Evolutionary conservation across 2,329 filamentous ascomycete genomes (phyloP).

Genomic region (Dactylonectria estremocensis): DNA sequence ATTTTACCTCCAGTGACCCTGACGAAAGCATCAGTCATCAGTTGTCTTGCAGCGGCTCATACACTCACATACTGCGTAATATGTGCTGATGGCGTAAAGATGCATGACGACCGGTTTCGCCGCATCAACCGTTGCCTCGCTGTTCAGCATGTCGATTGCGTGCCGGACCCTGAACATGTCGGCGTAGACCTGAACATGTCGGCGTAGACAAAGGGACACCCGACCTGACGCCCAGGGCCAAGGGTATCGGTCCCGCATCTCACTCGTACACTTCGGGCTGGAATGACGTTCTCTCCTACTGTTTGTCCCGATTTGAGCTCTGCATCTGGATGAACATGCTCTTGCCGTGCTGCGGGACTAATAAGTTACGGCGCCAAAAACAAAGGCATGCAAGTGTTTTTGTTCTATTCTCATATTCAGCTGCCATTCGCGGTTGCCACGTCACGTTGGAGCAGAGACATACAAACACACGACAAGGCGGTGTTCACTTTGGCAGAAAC

Average conservation of each 20-base stretch:
- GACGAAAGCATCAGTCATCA: not conserved
- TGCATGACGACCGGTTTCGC: conserved; percentile 60
- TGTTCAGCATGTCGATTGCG: conserved; percentile 62
- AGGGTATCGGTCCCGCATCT: conserved; percentile 60
- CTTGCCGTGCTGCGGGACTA: too few relatives aligned
- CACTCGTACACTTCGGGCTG: conserved; percentile 57
- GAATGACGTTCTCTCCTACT: too few relatives aligned
- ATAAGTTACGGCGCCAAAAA: too few relatives aligned
- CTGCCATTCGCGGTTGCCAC: too few relatives aligned
- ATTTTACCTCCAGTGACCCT: not conserved
- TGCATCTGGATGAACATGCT: too few relatives aligned
- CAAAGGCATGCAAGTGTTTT: too few relatives aligned
- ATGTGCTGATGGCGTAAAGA: conserved; percentile 52
- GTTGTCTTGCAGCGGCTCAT: not conserved
- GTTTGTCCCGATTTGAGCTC: too few relatives aligned
- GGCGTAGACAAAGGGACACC: conserved; percentile 66
- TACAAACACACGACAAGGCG: too few relatives aligned
- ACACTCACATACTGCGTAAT: conserved; percentile 47
- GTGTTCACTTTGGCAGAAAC: conserved; percentile 49
- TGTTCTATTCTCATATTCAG: too few relatives aligned
- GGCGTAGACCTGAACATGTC: too few relatives aligned
- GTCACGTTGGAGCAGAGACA: too few relatives aligned
- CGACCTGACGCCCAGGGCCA: conserved; percentile 60
- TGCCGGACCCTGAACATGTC: conserved; percentile 67
- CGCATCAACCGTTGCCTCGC: conserved; percentile 63